Evolutionary conservation across 768 basidiomycete genomes (phyloP), one percentile per base, ranked within the genome.

Genomic region (Macrolepiota dolichaula): DNA sequence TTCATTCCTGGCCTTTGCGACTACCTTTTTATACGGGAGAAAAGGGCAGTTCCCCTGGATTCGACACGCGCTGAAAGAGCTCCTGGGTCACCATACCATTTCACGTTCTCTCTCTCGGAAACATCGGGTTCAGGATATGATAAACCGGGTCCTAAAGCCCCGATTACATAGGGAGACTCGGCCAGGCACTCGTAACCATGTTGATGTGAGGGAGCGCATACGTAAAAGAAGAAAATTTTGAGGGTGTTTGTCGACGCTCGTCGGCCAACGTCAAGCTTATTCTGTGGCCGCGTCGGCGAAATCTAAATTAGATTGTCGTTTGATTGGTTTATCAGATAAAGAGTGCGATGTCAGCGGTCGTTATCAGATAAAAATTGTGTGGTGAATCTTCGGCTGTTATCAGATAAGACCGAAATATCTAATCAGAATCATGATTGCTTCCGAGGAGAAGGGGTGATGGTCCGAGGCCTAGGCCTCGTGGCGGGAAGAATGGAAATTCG

Each of bases 381-480:
- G 29, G 29, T 7, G 7, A 32, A 32, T 32, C 29, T 32, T 32
- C 32, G 44, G 42, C 40, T 22, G 37, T 61, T 35, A 44, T 42
- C 50, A 37, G 51, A 49, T 40, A 53, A 60, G 29, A 32, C 19
- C 17, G 32, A 57, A 53, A 61, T 59, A 69, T 67, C 55, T 69
- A 65, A 35, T 68, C 73, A 42, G 15, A 49, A 49, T 49, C 46
- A 1, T 2, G 46, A 25, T 22, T 24, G 10, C 19, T 19, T 11
- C n/a, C n/a, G 22, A 22, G 24, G 46, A 49, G 22, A 11, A 49
- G 12, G 24, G 19, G 46, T 9, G 46, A 6, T 22, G 13, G 19
- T 5, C 24, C 12, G 0, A 1, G 0, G 5, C 24, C 24, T 49
- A 12, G n/a, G 46, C 24, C 40, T 42, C 40, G n/a, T 11, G 19